A percentile compares a stretch with the other conserved stretches of the same genome.
phyloP scores from a whole-genome alignment of 148 eudicot species.

The Camellia lanceoleosa region DNA sequence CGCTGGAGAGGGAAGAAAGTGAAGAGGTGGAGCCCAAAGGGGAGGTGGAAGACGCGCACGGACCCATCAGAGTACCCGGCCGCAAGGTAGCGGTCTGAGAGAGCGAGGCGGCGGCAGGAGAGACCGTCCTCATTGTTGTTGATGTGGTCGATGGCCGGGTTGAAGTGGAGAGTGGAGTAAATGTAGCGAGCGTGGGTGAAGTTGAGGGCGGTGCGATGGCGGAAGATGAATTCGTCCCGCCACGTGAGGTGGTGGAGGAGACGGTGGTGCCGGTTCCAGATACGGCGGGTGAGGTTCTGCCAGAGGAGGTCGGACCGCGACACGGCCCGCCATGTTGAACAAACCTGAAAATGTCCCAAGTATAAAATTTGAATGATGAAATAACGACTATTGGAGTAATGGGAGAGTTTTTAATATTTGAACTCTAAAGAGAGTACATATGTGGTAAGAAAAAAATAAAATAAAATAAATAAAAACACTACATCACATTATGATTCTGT shows the following conservation, averaged over 20 bases:
- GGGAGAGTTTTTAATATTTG: too few relatives aligned
- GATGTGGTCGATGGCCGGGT: constrained; percentile 26
- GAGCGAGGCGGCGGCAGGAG: constrained; percentile 65
- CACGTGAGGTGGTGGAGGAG: constrained; percentile 43
- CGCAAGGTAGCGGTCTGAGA: constrained; percentile 57
- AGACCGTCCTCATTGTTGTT: constrained; percentile 28
- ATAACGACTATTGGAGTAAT: too few relatives aligned
- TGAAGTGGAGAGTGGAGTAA: constrained; percentile 44
- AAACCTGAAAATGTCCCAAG: constrained; percentile 44
- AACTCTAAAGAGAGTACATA: too few relatives aligned
- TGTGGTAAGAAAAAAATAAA: too few relatives aligned
- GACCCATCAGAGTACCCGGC: constrained; percentile 84
- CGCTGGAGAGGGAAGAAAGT: constrained; percentile 60
- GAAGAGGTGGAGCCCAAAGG: constrained; percentile 42
- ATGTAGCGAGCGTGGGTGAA: constrained; percentile 43
- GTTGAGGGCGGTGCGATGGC: constrained; percentile 67
- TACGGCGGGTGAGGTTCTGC: constrained; percentile 63
- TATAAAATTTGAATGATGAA: too few relatives aligned
- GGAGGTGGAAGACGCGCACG: constrained; percentile 61
- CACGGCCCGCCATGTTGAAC: constrained; percentile 77
- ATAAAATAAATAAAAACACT: too few relatives aligned
- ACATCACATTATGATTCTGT: too few relatives aligned
- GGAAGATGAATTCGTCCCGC: constrained; percentile 69
- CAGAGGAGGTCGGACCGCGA: constrained; percentile 75
- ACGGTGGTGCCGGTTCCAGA: constrained; percentile 48